Evolutionary conservation across 2,329 filamentous ascomycete species (phyloP), one percentile per base, ranked within the genome.

Genomic region (Sporothrix brunneoviolacea): DNA sequence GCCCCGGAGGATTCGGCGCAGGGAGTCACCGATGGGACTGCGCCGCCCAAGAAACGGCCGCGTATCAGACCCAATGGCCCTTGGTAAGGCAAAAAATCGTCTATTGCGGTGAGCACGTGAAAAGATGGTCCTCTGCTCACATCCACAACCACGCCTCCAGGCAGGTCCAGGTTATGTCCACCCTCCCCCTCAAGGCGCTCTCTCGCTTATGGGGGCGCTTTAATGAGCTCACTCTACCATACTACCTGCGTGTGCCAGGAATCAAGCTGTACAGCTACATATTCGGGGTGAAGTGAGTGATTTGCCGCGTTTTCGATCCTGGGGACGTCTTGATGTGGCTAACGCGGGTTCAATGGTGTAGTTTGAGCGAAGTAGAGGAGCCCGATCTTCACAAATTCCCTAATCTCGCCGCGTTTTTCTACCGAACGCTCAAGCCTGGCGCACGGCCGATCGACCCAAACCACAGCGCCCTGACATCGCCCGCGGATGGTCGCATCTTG

Each of bases 341-440:
- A 22, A 48, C 35, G 13, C 13, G 9, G n/a, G 6, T 15, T 55
- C 35, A 6, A 43, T 36, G 12, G 18, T 12, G n/a, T 62, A 86
- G 84, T 65, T 78, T 98, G 52, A 79, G 84, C 53, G 93, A 98
- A 70, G 83, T 96, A 16, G 80, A 83, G 28, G 91, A 98, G 64
- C 81, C 84, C 16, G 93, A 98, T 61, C 80, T 98, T 18, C 90
- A 88, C 65, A 80, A 79, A 42, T 98, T 93, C 65, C 88, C 90
- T 18, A 98, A 98, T 64, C 81, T 98, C 36, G 89, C 91, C 6
- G 82, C 91, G 52, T 98, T 98, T 75, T 98, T 98, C 74, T 98
- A 97, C 68, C 88, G 93, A 55, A 89, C 84, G 1, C 76, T 98
- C 54, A 97, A 96, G 66, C 89, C 91, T 6, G 91, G 91, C 30